These are phyloP conservation scores for Rhizopogon salebrosus DNA, from an alignment of 768 basidiomycete species.

Conservation along the genomic window DNA sequence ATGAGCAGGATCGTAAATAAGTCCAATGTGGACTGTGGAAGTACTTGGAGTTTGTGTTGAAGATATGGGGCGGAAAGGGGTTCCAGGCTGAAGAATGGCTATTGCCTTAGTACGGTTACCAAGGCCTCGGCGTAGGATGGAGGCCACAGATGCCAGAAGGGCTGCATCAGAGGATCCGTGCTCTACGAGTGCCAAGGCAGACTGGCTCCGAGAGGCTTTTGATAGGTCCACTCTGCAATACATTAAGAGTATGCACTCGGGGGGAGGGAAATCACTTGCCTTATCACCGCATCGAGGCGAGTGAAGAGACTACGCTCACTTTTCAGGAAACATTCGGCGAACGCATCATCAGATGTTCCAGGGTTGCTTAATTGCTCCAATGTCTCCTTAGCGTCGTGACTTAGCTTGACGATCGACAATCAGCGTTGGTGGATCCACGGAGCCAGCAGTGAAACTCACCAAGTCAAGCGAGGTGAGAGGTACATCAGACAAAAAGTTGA, in stretches of 20 bases:
- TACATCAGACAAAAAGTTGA: conserved; percentile 74
- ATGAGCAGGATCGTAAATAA: conserved; percentile 65
- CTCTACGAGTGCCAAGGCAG: conserved; percentile 40
- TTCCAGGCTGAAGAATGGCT: conserved; percentile 51
- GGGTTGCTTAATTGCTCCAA: conserved; percentile 55
- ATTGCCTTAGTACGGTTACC: conserved; percentile 66
- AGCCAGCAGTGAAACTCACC: conserved; percentile 34
- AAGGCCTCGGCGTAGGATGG: conserved; percentile 58
- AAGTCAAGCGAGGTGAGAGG: conserved; percentile 75
- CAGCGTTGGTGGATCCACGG: neutral
- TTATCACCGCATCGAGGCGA: conserved; percentile 70
- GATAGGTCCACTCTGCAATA: conserved; percentile 42
- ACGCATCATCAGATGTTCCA: conserved; percentile 50
- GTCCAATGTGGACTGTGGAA: conserved; percentile 59
- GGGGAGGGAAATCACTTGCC: conserved; percentile 33
- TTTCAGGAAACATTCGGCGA: conserved; percentile 66
- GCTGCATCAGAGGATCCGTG: conserved; percentile 55
- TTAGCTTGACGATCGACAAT: conserved; percentile 43
- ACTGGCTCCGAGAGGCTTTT: conserved; percentile 37
- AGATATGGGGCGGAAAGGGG: conserved; percentile 40
- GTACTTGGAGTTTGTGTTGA: conserved; percentile 51
- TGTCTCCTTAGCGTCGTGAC: conserved; percentile 70
- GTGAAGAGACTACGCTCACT: conserved; percentile 60
- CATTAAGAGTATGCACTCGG: conserved; percentile 3
- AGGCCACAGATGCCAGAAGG: conserved; percentile 47